Conservation (phyloP, 345 rosid species). For the Xanthoceras sorbifolium region DNA sequence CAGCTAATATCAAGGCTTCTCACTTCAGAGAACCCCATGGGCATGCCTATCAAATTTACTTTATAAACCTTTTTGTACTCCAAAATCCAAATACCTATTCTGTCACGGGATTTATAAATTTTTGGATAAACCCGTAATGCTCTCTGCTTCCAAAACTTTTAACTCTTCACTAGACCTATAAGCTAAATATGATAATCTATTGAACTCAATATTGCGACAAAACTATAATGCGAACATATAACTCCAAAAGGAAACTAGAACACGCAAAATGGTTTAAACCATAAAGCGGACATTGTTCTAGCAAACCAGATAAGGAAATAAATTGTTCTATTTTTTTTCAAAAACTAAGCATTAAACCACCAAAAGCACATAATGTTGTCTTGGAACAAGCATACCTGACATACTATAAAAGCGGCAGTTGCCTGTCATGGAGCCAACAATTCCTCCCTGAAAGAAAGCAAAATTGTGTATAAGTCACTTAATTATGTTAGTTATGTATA, state of each 20-base stretch:
- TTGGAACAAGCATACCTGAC: constrained; percentile 38
- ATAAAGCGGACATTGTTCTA: background rate
- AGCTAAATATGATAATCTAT: background rate
- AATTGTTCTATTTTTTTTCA: background rate
- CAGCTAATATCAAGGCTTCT: background rate
- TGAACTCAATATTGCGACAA: background rate
- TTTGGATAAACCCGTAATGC: background rate
- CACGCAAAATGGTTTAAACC: background rate
- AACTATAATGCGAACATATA: background rate
- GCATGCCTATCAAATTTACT: background rate
- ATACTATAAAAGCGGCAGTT: constrained; percentile 59
- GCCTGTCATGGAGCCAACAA: constrained; percentile 57
- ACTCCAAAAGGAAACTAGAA: constrained; percentile 1
- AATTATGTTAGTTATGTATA: background rate
- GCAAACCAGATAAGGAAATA: background rate
- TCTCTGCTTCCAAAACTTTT: background rate
- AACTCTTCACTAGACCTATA: background rate
- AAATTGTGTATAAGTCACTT: constrained; percentile 3
- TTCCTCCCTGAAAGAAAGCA: constrained; percentile 39
- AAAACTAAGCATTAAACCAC: background rate
- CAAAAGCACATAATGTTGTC: background rate
- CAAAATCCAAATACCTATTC: constrained; percentile 3
- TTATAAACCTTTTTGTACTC: background rate
- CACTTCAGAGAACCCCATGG: background rate
- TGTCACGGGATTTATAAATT: background rate